Percentiles rank a stretch among this genome's conserved stretches.
Evolutionary conservation across 306 rosid genomes (phyloP).

Genomic region (Fragaria nilgerrensis): DNA sequence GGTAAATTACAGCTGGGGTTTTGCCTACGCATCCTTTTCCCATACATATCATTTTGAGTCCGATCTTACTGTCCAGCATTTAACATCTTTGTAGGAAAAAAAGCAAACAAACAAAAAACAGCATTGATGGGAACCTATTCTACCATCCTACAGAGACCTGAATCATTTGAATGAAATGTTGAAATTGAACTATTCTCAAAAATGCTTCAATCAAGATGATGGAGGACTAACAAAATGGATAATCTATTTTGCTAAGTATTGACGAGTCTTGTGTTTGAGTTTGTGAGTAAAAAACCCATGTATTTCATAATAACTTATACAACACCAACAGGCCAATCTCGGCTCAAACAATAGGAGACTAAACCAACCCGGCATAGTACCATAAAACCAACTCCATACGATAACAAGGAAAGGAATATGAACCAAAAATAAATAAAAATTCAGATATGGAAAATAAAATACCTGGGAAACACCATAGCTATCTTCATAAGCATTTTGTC

Average conservation of each 20-base stretch:
- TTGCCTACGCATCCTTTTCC: not conserved
- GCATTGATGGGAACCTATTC: not conserved
- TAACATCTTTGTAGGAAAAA: not conserved
- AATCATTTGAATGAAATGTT: not conserved
- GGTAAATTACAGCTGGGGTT: not conserved
- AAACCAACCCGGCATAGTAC: not conserved
- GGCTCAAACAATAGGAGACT: not conserved
- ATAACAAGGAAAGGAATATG: not conserved
- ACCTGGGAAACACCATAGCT: slow-evolving; percentile 75
- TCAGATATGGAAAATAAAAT: slow-evolving; percentile 38
- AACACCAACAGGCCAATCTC: not conserved
- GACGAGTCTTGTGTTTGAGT: not conserved
- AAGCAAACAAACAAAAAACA: not conserved
- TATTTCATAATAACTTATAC: not conserved
- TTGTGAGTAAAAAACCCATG: not conserved
- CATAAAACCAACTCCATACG: not conserved
- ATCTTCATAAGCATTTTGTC: slow-evolving; percentile 80
- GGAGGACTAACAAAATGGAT: not conserved
- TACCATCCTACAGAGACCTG: not conserved
- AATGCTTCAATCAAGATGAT: not conserved
- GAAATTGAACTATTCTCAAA: not conserved
- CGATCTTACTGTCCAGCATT: not conserved
- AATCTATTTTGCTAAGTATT: not conserved
- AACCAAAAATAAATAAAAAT: not conserved
- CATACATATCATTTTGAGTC: not conserved